phyloP scores from a whole-genome alignment of 495 filamentous ascomycete genomes.

The Lasiosphaeriaceae sp. region DNA sequence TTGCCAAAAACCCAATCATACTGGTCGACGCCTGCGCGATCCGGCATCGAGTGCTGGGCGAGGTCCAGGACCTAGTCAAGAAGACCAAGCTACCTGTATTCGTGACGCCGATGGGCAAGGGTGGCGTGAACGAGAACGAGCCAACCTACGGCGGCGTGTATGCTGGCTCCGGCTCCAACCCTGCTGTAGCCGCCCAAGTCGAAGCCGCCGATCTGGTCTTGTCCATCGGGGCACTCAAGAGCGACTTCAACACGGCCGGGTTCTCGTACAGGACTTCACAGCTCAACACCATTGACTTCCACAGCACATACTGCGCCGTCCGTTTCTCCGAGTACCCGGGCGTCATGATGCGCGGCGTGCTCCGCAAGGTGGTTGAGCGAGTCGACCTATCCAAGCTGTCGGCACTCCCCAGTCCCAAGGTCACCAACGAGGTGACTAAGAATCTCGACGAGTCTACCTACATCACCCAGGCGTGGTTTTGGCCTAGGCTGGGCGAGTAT shows the following conservation, averaged over 20 bases:
- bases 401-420: constrained; percentile 37
- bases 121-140: constrained; percentile 74
- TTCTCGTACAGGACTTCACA: constrained; percentile 83
- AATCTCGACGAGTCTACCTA: constrained; percentile 44
- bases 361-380: constrained; percentile 64
- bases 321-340: constrained; percentile 81
- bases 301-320: constrained; percentile 71
- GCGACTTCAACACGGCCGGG: constrained; percentile 88
- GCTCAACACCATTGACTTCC: constrained; percentile 83
- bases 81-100: constrained; percentile 77
- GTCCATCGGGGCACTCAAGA: constrained; percentile 74
- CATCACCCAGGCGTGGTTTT: constrained; percentile 85
- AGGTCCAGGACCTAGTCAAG: constrained; percentile 72
- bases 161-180: constrained; percentile 71
- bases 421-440: constrained; percentile 57
- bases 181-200: constrained; percentile 66
- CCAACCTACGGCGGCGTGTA: constrained; percentile 83
- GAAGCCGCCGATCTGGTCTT: constrained; percentile 81
- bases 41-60: constrained; percentile 69
- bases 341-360: constrained; percentile 80
- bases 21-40: constrained; percentile 90
- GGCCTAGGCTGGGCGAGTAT: constrained; percentile 77
- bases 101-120: constrained; percentile 90
- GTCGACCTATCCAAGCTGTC: constrained; percentile 57
- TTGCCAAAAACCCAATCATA: constrained; percentile 73